Evolutionary conservation across 768 basidiomycete genomes (phyloP).

Genomic region (Podaxis rugospora): DNA sequence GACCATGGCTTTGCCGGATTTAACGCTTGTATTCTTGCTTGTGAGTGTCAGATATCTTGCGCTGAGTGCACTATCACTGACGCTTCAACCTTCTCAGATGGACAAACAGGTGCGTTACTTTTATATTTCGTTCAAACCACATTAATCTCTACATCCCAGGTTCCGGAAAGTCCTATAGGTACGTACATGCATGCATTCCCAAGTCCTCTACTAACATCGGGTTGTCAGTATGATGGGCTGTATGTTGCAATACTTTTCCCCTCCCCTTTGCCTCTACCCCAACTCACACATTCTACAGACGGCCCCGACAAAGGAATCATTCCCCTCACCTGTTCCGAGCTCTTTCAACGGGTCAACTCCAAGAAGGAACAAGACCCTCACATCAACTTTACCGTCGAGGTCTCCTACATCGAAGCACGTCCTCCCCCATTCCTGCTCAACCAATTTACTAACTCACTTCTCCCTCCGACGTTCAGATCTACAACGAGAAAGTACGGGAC

Average conservation of each 20-base stretch:
- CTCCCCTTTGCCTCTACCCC: neutral
- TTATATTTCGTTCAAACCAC: neutral
- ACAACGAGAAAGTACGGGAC: conserved; percentile 98
- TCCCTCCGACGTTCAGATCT: conserved; percentile 52
- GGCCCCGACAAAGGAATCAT: conserved; percentile 97
- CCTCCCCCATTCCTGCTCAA: neutral
- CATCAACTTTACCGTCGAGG: conserved; percentile 86
- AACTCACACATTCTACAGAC: conserved; percentile 41
- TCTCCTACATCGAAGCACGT: conserved; percentile 92
- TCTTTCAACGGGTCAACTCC: conserved; percentile 77
- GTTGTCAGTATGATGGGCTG: conserved; percentile 87
- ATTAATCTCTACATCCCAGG: conserved; percentile 36
- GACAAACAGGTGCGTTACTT: conserved; percentile 69
- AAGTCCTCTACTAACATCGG: neutral
- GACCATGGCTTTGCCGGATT: conserved; percentile 96
- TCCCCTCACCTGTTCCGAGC: conserved; percentile 88
- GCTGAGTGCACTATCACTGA: conserved; percentile 3
- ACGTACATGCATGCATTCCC: conserved; percentile 21
- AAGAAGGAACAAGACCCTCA: conserved; percentile 63
- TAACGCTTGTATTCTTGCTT: conserved; percentile 98
- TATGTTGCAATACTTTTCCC: conserved; percentile 37
- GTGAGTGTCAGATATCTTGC: conserved; percentile 50
- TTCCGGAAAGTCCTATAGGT: conserved; percentile 93
- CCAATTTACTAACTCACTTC: neutral
- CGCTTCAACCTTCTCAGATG: conserved; percentile 36